Conservation (phyloP, 73 alveolate species). For the Tetrahymena thermophila region DNA sequence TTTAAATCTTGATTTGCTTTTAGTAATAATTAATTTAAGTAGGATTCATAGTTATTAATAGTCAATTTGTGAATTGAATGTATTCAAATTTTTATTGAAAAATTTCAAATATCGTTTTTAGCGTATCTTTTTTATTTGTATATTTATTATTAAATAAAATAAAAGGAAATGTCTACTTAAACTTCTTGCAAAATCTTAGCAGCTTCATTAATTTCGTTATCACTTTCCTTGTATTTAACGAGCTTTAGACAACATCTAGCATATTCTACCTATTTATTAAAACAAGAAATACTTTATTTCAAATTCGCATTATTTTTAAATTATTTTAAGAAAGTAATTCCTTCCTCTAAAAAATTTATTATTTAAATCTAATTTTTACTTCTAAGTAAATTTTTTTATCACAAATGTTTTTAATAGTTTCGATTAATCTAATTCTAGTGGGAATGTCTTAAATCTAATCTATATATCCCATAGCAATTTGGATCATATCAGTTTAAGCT, state of each 20-base stretch:
- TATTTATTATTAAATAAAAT: background rate
- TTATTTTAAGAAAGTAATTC: background rate
- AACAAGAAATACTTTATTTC: background rate
- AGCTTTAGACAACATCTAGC: conserved; percentile 62
- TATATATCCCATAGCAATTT: conserved; percentile 49
- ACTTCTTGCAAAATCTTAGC: conserved; percentile 85
- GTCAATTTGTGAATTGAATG: no score
- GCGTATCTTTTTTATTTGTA: background rate
- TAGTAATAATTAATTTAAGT: background rate
- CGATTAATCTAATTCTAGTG: conserved; percentile 49
- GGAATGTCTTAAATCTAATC: conserved; percentile 51
- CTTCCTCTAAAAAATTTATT: no score
- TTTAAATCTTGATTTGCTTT: no score
- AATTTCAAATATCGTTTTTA: background rate
- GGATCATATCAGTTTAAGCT: conserved; percentile 66
- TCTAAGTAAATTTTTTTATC: conserved; percentile 82
- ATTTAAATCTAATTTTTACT: background rate
- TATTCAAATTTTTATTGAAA: background rate
- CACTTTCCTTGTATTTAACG: conserved; percentile 69
- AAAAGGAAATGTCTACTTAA: conserved; percentile 21
- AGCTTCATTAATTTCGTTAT: conserved; percentile 77
- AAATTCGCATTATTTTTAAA: background rate
- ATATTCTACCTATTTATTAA: conserved; percentile 46
- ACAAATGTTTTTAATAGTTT: conserved; percentile 58
- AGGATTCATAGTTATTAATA: background rate